Base-by-base conservation (phyloP, 495 filamentous ascomycete genomes). In the Amniculicola lignicola region DNA sequence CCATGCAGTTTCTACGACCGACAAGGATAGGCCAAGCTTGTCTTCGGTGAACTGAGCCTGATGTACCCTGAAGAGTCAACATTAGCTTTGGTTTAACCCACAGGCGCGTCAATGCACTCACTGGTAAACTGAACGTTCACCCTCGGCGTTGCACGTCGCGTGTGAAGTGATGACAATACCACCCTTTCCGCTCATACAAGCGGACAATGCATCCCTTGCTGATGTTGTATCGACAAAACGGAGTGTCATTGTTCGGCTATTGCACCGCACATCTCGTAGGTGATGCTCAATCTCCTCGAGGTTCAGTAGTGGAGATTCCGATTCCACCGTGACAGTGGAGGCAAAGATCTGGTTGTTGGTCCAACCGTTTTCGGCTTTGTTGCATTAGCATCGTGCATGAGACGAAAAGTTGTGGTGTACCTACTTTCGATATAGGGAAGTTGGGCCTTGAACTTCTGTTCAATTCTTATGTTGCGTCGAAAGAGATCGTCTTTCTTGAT, bases 271-370 rank as follows among this genome's bases (percentile, higher is more conserved):
- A 56, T 59, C 45, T 6, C 24, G 47, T 18, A 64, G 23, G 36
- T 48, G 56, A 28, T 64, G 55, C 27, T 64, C 61, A 15, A 55
- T 42, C 5, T 64, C 61, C 19, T 64, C 61, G 2, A 64, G 35
- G 18, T 51, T 47, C 9, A 64, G 48, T 11, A 64, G 48, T 1
- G 61, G 55, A 24, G 33, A 25, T 22, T 57, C 18, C n/a, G 61
- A 59, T 1, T n/a, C 21, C 21, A 60, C 28, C 23, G 40, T 53
- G 14, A 64, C 48, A 21, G 35, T 38, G 4, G 61, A 64, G 2
- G 51, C 51, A 28, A 64, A 64, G 16, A 50, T 49, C 23, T 43
- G 42, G 19, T 38, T 18, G 16, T 29, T 35, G 9, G 11, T 23
- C 23, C 51, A 54, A 1, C 37, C 24, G 18, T 64, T 64, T 37